Evolutionary conservation across 768 basidiomycete genomes (phyloP).

Genomic region (Cystofilobasidium capitatum): DNA sequence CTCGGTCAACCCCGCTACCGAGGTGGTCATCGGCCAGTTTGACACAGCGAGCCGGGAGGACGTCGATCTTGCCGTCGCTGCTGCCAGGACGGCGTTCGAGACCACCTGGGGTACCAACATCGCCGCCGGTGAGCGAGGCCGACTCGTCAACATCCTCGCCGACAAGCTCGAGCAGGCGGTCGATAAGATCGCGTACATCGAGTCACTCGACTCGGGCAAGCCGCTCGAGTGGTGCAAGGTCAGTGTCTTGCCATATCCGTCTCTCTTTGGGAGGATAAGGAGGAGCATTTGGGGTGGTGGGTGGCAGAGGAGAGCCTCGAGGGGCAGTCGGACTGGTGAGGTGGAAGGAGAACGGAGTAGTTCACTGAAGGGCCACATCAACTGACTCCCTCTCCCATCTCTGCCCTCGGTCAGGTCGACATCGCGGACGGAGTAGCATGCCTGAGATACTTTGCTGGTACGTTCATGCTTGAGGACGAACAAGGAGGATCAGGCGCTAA

Average conservation of each 20-base stretch:
- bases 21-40: not conserved
- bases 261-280: no score
- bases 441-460: slow-evolving; percentile 15
- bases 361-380: no score
- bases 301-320: no score
- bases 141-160: not conserved
- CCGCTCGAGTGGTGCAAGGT: not conserved
- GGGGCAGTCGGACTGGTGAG: no score
- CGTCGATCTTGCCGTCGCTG: slow-evolving; percentile 34
- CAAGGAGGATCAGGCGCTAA: no score
- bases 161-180: not conserved
- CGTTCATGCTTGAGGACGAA: not conserved
- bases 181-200: not conserved
- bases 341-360: not conserved
- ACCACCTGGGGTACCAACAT: slow-evolving; percentile 37
- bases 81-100: slow-evolving; percentile 41
- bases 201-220: slow-evolving; percentile 18
- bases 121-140: slow-evolving; percentile 50
- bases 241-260: no score
- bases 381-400: no score
- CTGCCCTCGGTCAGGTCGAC: no score
- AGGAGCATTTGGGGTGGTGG: no score
- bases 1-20: slow-evolving; percentile 8
- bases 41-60: slow-evolving; percentile 23
- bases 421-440: not conserved